Conservation (phyloP, 176 grass and related monocot genomes). For the Calamus simplicifolius region DNA sequence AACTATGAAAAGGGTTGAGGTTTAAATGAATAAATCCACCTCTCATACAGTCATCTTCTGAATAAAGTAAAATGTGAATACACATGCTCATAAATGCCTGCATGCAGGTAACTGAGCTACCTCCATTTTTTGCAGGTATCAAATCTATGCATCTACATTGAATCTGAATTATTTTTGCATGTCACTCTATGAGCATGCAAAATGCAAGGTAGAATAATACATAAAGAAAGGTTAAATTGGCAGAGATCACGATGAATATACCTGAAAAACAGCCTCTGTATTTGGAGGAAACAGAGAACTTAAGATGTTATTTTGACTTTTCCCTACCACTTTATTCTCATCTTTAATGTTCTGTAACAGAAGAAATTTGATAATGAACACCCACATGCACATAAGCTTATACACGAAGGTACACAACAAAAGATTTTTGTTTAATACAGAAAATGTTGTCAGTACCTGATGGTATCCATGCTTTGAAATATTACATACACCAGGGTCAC, state of each 20-base stretch:
- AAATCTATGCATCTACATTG: too few relatives aligned
- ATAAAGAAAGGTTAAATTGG: not conserved
- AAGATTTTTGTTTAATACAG: constrained; percentile 5
- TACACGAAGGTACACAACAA: not conserved
- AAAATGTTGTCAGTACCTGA: constrained; percentile 23
- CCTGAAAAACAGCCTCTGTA: constrained; percentile 14
- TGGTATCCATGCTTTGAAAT: not conserved
- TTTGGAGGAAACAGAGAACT: constrained; percentile 24
- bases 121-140: too few relatives aligned
- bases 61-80: too few relatives aligned
- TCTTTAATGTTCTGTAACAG: constrained; percentile 23
- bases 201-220: not conserved
- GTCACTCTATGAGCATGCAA: too few relatives aligned
- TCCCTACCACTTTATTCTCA: not conserved
- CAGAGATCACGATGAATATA: not conserved
- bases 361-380: not conserved
- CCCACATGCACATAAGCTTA: not conserved
- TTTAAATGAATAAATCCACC: too few relatives aligned
- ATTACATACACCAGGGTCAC: constrained; percentile 8
- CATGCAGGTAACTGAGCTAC: too few relatives aligned
- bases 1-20: too few relatives aligned
- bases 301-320: constrained; percentile 19
- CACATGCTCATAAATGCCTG: too few relatives aligned
- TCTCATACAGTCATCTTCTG: too few relatives aligned
- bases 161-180: too few relatives aligned